Percentiles rank a stretch among this genome's conserved stretches.
Evolutionary conservation across 306 rosid genomes (phyloP).

Genomic region (Vigna radiata): DNA sequence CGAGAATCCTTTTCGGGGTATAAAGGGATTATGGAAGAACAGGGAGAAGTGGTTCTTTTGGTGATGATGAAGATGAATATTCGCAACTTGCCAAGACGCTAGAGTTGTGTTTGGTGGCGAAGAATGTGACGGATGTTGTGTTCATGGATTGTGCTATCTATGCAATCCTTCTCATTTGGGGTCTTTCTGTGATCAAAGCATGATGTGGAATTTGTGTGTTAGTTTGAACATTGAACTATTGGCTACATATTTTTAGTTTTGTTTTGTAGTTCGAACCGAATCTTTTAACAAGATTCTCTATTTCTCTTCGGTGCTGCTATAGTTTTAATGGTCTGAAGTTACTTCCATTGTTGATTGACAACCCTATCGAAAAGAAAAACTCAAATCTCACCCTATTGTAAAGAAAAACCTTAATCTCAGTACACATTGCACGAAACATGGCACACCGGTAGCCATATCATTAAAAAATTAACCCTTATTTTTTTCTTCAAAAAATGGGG

Average conservation of each 20-base stretch:
- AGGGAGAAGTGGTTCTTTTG: conserved; percentile 11
- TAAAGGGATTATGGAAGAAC: conserved; percentile 40
- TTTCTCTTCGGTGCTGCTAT: background rate
- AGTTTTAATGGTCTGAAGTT: background rate
- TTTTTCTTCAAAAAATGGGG: too few relatives aligned
- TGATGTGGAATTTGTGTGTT: conserved; percentile 18
- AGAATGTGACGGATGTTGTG: conserved; percentile 64
- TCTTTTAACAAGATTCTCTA: background rate
- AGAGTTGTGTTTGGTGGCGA: conserved; percentile 57
- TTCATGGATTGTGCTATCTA: conserved; percentile 77
- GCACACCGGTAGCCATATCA: too few relatives aligned
- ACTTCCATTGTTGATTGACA: too few relatives aligned
- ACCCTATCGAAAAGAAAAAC: too few relatives aligned
- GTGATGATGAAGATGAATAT: conserved; percentile 46
- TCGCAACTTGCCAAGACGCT: conserved; percentile 54
- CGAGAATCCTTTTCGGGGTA: conserved; percentile 47
- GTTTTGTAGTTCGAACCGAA: background rate
- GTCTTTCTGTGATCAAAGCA: conserved; percentile 54
- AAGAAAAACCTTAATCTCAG: too few relatives aligned
- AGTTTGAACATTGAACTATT: background rate
- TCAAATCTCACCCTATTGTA: too few relatives aligned
- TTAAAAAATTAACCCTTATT: too few relatives aligned
- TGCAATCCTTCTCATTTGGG: conserved; percentile 66
- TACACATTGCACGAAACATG: too few relatives aligned
- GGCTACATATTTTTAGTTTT: background rate